phyloP scores from a whole-genome alignment of 371 early-diverging fungal species.

The Mortierella sp. region DNA sequence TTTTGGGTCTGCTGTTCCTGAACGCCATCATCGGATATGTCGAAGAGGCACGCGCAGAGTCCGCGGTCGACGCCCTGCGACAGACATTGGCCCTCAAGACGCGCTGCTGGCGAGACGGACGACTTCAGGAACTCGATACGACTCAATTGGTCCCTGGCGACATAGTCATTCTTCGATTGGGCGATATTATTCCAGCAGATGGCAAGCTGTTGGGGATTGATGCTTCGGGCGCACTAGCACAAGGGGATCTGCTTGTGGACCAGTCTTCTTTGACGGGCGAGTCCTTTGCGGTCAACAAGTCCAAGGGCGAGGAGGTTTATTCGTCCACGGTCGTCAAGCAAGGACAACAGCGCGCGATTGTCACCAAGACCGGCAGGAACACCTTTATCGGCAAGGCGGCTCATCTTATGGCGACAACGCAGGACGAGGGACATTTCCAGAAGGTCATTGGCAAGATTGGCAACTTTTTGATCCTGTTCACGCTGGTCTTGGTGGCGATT shows the following conservation, averaged over 20 bases:
- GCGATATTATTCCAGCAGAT: conserved; percentile 97
- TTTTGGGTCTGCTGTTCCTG: conserved; percentile 82
- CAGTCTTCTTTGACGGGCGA: conserved; percentile 97
- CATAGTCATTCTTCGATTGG: conserved; percentile 87
- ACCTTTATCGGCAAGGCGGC: conserved; percentile 95
- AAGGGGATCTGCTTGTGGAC: conserved; percentile 87
- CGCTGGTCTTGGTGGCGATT: conserved; percentile 74
- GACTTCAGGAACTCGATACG: conserved; percentile 83
- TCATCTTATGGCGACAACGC: conserved; percentile 79
- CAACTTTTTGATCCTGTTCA: conserved; percentile 61
- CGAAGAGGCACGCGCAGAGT: conserved; percentile 92
- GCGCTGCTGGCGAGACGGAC: conserved; percentile 82
- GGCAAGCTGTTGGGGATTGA: conserved; percentile 86
- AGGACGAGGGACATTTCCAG: conserved; percentile 92
- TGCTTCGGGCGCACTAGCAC: conserved; percentile 77
- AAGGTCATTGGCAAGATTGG: conserved; percentile 59
- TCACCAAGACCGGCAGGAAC: conserved; percentile 87
- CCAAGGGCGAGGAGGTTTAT: conserved; percentile 83
- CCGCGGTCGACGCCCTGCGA: conserved; percentile 91
- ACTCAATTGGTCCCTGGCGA: conserved; percentile 88
- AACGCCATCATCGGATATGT: conserved; percentile 93
- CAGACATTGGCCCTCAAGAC: conserved; percentile 89
- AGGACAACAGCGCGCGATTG: conserved; percentile 91
- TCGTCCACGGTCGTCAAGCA: conserved; percentile 93
- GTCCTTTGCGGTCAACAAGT: conserved; percentile 86